Evolutionary conservation across 257 asterid species (phyloP).

Genomic region (Scutellaria galericulata): DNA sequence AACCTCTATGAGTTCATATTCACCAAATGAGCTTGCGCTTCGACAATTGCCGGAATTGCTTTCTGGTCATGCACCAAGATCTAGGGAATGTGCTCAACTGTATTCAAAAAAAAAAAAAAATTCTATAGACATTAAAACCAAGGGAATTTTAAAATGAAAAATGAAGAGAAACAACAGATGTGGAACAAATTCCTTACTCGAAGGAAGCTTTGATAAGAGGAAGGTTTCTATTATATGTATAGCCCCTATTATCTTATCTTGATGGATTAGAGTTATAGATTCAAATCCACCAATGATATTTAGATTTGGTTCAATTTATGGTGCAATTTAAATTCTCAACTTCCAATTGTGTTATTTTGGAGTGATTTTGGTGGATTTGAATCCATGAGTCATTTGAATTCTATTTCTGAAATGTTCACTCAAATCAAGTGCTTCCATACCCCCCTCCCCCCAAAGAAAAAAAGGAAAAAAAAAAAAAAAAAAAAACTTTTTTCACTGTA

Average conservation of each 20-base stretch:
- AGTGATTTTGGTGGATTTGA: neutral
- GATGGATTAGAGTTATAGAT: neutral
- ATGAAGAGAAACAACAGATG: neutral
- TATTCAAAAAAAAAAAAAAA: slow-evolving; percentile 26
- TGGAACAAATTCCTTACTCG: neutral
- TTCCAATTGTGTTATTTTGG: neutral
- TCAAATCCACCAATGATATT: neutral
- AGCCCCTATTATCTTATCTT: neutral
- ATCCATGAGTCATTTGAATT: neutral
- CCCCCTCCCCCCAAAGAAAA: neutral
- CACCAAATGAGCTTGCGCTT: slow-evolving; percentile 70
- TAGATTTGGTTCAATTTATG: neutral
- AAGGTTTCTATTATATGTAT: neutral
- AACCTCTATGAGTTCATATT: slow-evolving; percentile 29
- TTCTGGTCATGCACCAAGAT: slow-evolving; percentile 80
- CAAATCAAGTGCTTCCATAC: neutral
- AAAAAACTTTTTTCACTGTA: no score
- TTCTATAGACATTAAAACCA: no score
- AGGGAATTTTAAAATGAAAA: neutral
- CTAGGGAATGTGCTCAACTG: slow-evolving; percentile 81
- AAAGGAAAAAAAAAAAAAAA: no score
- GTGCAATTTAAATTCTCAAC: neutral
- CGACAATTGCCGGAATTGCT: slow-evolving; percentile 64
- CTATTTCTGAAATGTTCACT: neutral
- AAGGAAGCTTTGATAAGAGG: neutral